Evolutionary conservation across 108 stramenopile genomes (phyloP), one percentile per base, ranked within the genome.

Genomic region (Cafeteria roenbergensis): DNA sequence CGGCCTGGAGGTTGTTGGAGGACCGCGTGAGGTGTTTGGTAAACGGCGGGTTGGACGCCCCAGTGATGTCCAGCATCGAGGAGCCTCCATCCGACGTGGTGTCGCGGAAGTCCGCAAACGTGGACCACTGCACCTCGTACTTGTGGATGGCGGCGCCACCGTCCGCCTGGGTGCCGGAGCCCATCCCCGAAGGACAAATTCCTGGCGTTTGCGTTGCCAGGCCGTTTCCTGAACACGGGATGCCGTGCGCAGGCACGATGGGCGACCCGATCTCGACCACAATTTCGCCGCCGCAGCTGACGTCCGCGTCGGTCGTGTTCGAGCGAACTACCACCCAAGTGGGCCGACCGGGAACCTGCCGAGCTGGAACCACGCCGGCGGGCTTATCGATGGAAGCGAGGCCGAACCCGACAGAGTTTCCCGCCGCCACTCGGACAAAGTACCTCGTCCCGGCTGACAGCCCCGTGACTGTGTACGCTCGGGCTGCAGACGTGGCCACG

Each of bases 71-170:
- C 29, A 53, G 66, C 24, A 26, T 26, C 26, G 24, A 62, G 53
- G 37, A 63, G 62, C 70, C 68, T 22, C 68, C 62, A 31, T 61
- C 62, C 27, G 71, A 35, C 30, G 38, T 80, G 50, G 36, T 78
- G 54, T 80, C 83, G 14, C 60, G 35, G 72, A 78, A 86, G 69
- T 80, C 82, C 17, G 26, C 24, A 20, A 73, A 54, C 48, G 81
- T 76, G 60, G 79, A 85, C 62, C 67, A 83, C 73, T 85, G 76
- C 34, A 89, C 42, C 75, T 84, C 72, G 70, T 89, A 89, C 56
- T 83, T 83, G 32, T 56, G 42, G 22, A 89, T 84, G 27, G 71
- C 67, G 34, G 71, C 68, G 6, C 88, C 90, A 27, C 88, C 90
- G 55, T 86, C 75, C 52, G 81, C 83, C n/a, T 69, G 67, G 33